A percentile compares a stretch with the other conserved stretches of the same genome.
phyloP scores from a whole-genome alignment of 1,284 basidiomycete species.

The Apiotrichum akiyoshidainum region DNA sequence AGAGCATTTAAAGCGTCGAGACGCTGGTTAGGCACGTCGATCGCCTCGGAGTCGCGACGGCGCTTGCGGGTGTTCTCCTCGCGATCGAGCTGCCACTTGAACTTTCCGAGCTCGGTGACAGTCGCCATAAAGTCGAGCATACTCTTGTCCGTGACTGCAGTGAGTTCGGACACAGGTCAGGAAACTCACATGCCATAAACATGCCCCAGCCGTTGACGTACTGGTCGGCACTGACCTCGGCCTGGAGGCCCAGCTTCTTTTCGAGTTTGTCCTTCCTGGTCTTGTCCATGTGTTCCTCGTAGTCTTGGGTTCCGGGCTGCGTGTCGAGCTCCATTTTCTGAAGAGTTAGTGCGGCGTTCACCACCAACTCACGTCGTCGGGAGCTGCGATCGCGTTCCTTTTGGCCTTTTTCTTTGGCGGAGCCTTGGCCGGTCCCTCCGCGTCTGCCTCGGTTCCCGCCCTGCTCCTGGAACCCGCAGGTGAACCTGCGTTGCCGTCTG shows the following conservation, averaged over 20 bases:
- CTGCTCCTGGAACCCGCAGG: too few relatives aligned
- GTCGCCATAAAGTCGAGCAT: conserved; percentile 28
- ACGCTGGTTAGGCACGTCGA: neutral
- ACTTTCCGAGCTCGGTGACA: conserved; percentile 18
- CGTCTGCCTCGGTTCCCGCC: neutral
- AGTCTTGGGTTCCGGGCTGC: conserved; percentile 5
- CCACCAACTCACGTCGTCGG: conserved; percentile 21
- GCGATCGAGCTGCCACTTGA: conserved; percentile 35
- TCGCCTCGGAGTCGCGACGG: neutral
- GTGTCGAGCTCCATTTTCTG: conserved; percentile 4
- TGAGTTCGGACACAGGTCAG: neutral
- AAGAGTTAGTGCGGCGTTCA: neutral
- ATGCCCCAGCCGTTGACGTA: conserved; percentile 30
- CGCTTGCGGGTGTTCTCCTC: too few relatives aligned
- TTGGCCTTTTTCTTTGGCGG: conserved; percentile 15
- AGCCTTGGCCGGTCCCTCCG: neutral
- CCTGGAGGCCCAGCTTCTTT: conserved; percentile 16
- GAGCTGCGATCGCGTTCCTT: conserved; percentile 10
- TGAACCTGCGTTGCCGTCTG: too few relatives aligned
- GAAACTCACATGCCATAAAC: conserved; percentile 27
- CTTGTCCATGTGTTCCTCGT: conserved; percentile 23
- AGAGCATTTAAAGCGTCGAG: neutral
- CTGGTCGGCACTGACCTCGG: conserved; percentile 11
- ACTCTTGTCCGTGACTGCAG: conserved; percentile 31
- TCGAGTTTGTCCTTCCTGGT: conserved; percentile 5